Conservation (phyloP, 1,284 basidiomycete species). For the Marasmius tenuissimus region DNA sequence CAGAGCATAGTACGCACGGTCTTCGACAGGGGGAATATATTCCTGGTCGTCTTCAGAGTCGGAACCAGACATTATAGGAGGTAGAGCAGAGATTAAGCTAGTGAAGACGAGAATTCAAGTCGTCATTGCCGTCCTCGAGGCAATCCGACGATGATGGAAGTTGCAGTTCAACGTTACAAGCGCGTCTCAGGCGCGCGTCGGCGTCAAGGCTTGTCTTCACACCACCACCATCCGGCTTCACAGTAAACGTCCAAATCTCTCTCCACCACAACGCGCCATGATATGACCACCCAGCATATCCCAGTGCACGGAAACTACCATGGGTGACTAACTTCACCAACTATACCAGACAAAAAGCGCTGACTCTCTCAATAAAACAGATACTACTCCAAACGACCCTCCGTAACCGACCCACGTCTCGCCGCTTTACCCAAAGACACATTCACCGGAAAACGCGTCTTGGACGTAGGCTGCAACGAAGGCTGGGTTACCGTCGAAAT, state of each 20-base stretch:
- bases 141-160: not conserved
- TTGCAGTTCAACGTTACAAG: not conserved
- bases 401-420: constrained; percentile 58
- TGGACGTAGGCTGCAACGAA: constrained; percentile 85
- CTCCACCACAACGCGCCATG: not conserved
- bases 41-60: constrained; percentile 70
- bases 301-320: constrained; percentile 67
- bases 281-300: not conserved
- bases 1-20: constrained; percentile 27
- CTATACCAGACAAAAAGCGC: not conserved
- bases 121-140: not conserved
- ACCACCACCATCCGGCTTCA: not conserved
- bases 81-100: not conserved
- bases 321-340: constrained; percentile 35
- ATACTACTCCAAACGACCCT: constrained; percentile 73
- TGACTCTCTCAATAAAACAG: too few species aligned
- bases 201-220: not conserved
- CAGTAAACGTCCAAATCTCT: too few species aligned
- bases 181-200: too few species aligned
- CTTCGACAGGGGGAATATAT: constrained; percentile 54
- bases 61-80: constrained; percentile 23
- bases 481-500: constrained; percentile 82
- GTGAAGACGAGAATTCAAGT: not conserved
- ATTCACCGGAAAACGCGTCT: constrained; percentile 56
- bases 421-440: constrained; percentile 53